A percentile compares a stretch with the other conserved stretches of the same genome.
Evolutionary conservation across 805 yeast genomes (phyloP).

Genomic region (Candida koratica): DNA sequence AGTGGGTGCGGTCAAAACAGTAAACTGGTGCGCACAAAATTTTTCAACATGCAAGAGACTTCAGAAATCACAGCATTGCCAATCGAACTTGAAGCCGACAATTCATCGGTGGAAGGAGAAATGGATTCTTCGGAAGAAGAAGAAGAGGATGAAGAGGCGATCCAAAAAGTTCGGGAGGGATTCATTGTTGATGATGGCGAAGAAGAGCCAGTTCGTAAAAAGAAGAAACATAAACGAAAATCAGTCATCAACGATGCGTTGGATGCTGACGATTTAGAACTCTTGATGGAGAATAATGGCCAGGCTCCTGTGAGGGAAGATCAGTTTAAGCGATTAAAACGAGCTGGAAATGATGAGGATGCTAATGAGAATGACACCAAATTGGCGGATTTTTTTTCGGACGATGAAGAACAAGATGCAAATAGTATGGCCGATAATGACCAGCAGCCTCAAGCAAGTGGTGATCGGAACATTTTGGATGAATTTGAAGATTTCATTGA

Average conservation of each 20-base stretch:
- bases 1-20: no score
- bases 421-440: slow-evolving; percentile 26
- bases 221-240: slow-evolving; percentile 39
- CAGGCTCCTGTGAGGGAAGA: slow-evolving; percentile 45
- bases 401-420: slow-evolving; percentile 34
- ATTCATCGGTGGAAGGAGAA: slow-evolving; percentile 31
- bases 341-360: slow-evolving; percentile 44
- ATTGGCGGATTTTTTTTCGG: slow-evolving; percentile 68
- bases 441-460: slow-evolving; percentile 15
- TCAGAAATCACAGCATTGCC: no score
- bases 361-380: slow-evolving; percentile 29
- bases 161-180: slow-evolving; percentile 78
- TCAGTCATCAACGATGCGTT: slow-evolving; percentile 56
- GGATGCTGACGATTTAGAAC: slow-evolving; percentile 93
- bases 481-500: slow-evolving; percentile 97
- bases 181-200: slow-evolving; percentile 93
- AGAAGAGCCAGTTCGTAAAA: slow-evolving; percentile 36
- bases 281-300: slow-evolving; percentile 87
- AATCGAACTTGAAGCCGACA: no score
- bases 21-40: no score
- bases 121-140: slow-evolving; percentile 78
- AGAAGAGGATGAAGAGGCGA: slow-evolving; percentile 83
- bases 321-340: slow-evolving; percentile 77
- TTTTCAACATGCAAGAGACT: slow-evolving; percentile 8
- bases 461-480: slow-evolving; percentile 45